Base-by-base conservation (phyloP, 306 rosid genomes). In the Sophora flavescens region DNA sequence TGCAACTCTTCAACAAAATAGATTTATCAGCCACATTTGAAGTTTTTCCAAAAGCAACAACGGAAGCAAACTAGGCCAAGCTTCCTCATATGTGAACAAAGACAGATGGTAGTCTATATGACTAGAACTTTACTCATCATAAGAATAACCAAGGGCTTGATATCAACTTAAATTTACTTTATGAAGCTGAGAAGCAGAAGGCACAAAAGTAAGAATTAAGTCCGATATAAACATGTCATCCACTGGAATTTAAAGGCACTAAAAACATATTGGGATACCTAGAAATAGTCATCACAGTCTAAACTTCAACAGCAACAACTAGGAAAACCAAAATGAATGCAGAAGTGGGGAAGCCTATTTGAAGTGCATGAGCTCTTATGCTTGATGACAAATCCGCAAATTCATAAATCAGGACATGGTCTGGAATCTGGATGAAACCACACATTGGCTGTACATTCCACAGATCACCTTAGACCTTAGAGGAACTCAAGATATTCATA, bases 351-450 rank as follows among this genome's bases (percentile, higher is more conserved):
- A 35, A 39, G 54, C 38, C 74, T 28, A 66, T 14, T 13, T 8
- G 30, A 44, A 30, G 17, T 44, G 51, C 62, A 33, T 67, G 44
- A 15, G 51, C 74, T 57, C 69, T 67, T 41, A 6, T 42, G 36
- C 56, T 54, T 56, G 51, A 41, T 3, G 18, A 66, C 60, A 57
- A 16, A 56, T 68, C 63, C 50, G 39, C 75, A 52, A 51, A 22
- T 28, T 3, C 5, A 30, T 33, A 6, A 17, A 33, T 14, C 42
- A n/a, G 18, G 33, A 15, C 58, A 22, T 45, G 26, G 41, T 11
- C 57, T 39, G 22, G 66, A 53, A 22, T 11, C 57, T 39, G 22
- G 66, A 53, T 53, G 66, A 75, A 74, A 18, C 54, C 72, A 56
- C 44, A 63, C n/a, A 14, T 42, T 51, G 18, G 61, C 17, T 64